Percentiles rank a stretch among this genome's conserved stretches.
Conservation (phyloP, 345 rosid species). For the Firmiana major region DNA sequence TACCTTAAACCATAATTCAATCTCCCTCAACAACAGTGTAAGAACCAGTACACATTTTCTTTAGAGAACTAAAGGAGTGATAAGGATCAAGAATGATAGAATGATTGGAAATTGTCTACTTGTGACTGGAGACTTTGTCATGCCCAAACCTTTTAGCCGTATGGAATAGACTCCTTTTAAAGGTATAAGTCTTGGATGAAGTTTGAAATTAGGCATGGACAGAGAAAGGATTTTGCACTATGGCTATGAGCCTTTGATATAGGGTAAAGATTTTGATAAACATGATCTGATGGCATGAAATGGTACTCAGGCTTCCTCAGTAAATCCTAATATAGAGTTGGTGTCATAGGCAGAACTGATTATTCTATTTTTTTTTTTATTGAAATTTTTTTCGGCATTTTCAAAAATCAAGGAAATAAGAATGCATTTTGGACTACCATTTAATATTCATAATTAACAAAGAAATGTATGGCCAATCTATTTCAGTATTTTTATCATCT, state of each 20-base stretch:
- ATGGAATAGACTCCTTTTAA: background rate
- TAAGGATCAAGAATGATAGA: background rate
- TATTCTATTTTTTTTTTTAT: background rate
- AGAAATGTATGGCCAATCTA: background rate
- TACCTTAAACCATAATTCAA: background rate
- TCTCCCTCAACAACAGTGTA: background rate
- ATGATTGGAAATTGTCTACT: background rate
- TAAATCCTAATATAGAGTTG: background rate
- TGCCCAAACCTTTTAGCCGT: background rate
- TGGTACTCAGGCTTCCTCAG: background rate
- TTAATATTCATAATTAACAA: background rate
- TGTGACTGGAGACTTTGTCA: background rate
- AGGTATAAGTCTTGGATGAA: background rate
- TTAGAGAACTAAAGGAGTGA: background rate
- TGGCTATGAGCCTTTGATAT: background rate
- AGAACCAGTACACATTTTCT: background rate
- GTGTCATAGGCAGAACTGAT: background rate
- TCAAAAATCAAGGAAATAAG: background rate
- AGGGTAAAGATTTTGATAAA: background rate
- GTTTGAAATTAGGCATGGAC: background rate
- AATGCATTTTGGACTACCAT: background rate
- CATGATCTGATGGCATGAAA: background rate
- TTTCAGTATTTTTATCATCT: background rate
- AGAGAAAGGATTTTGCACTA: background rate
- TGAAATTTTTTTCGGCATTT: background rate